Base-by-base conservation (phyloP, 75 land plant species). In the Cryptomeria japonica region DNA sequence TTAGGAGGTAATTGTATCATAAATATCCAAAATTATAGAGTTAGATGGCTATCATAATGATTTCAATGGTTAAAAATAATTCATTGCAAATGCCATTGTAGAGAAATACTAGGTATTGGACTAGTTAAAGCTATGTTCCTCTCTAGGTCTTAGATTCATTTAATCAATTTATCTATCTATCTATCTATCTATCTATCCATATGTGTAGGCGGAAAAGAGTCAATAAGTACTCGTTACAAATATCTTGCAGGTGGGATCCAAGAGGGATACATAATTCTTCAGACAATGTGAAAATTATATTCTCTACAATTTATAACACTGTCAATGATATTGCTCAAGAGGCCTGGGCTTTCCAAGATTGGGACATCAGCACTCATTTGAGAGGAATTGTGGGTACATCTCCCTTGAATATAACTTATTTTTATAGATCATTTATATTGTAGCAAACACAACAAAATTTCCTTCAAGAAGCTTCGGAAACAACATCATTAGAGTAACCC, bases 211-310 rank as follows among this genome's bases (percentile, higher is more conserved):
- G 5, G 1, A 44, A 11, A 2, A 44, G 83, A 44, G n/a, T 44
- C 28, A 44, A 10, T 3, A 44, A 2, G 13, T 3, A 39, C 28
- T 25, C 1, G 28, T 86, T 31, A 77, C 31, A 61, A 3, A 19
- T 56, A 58, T 39, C 86, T 38, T 87, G 42, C 90, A 97, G 99
- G 85, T 95, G 96, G 97, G 93, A 97, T 85, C 91, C 75, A 14
- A 19, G 42, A 6, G 70, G 28, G 3, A 47, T 19, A 8, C 86
- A 87, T 38, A 93, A 88, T 13, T 89, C 90, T 34, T 93, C 97
- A 75, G 91, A 93, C 72, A 38, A 90, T 32, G 95, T 94, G 14
- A 72, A 88, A 56, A 90, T 95, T 39, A 70, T 98, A 86, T 97
- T 95, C 84, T 88, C 89, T 16, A 96, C 94, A 42, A 85, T 98